These are phyloP conservation scores for Brassica napus DNA, from an alignment of 345 rosid species.

Conservation along the genomic window Da-Ae NC_063438.1:3730001-3730500, in stretches of 20 bases:
- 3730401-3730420: neutral
- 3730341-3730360: constrained; percentile 15
- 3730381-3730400: neutral
- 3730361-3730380: neutral
- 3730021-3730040: neutral
- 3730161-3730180: constrained; percentile 31
- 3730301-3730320: neutral
- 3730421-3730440: neutral
- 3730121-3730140: constrained; percentile 12
- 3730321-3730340: neutral
- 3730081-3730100: neutral
- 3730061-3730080: neutral
- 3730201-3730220: constrained; percentile 26
- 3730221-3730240: constrained; percentile 4
- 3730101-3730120: neutral
- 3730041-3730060: neutral
- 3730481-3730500: constrained; percentile 13
- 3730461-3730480: constrained; percentile 33
- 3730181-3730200: constrained; percentile 27
- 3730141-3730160: constrained; percentile 1
- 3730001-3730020: neutral
- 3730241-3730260: constrained; percentile 19
- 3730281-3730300: constrained; percentile 27
- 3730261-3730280: neutral
- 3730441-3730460: constrained; percentile 10